phyloP scores from a whole-genome alignment of 106 monocot genomes.

The Dendrobium huoshanense region DNA sequence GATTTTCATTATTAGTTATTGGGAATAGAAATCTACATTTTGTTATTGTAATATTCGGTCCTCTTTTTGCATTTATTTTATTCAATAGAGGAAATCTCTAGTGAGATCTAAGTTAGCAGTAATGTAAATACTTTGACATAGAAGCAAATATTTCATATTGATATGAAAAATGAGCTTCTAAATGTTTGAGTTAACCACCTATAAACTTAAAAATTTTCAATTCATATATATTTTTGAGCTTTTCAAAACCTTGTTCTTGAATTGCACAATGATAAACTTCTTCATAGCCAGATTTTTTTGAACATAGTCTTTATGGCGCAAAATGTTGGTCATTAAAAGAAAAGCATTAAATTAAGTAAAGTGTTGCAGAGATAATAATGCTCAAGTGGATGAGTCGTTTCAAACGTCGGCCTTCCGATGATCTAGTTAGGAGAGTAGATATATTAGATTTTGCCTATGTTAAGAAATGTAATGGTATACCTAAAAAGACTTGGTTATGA shows the following conservation, averaged over 20 bases:
- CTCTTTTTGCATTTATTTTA: neutral
- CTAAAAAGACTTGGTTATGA: too few relatives aligned
- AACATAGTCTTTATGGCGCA: neutral
- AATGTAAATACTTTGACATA: neutral
- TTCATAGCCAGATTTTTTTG: neutral
- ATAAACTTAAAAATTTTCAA: neutral
- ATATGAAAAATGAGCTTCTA: neutral
- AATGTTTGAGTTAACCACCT: neutral
- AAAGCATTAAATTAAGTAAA: too few relatives aligned
- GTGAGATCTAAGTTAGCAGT: neutral
- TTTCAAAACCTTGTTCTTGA: neutral
- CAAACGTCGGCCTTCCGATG: too few relatives aligned
- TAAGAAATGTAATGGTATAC: too few relatives aligned
- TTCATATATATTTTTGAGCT: neutral
- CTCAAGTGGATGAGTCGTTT: too few relatives aligned
- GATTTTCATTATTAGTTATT: neutral
- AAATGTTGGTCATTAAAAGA: too few relatives aligned
- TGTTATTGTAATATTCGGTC: neutral
- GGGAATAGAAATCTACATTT: neutral
- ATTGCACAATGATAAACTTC: neutral
- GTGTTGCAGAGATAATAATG: too few relatives aligned
- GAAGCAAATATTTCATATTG: neutral
- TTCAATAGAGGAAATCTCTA: neutral
- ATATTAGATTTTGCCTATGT: too few relatives aligned
- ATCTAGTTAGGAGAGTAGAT: too few relatives aligned